These are phyloP conservation scores for Stygiomarasmius scandens DNA, from an alignment of 1,284 basidiomycete species.

Conservation along the genomic window DNA sequence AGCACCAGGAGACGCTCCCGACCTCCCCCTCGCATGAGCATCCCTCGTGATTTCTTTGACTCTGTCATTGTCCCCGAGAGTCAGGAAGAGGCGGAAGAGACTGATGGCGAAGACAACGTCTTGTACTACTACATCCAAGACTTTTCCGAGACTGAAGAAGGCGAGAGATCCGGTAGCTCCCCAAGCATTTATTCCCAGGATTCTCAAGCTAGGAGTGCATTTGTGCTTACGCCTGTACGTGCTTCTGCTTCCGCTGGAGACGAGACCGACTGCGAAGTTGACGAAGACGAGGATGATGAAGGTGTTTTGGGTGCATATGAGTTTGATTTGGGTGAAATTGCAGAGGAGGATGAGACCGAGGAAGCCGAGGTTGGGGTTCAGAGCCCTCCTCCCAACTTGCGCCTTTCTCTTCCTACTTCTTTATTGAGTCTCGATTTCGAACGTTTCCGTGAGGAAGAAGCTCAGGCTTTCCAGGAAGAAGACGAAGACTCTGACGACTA, in stretches of 20 bases:
- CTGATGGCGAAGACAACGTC: conserved; percentile 7
- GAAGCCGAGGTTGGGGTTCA: background rate
- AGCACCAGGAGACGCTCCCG: conserved; percentile 17
- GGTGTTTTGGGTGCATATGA: background rate
- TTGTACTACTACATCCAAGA: conserved; percentile 11
- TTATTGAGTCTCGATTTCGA: background rate
- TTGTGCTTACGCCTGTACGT: conserved; percentile 8
- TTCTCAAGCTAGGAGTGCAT: conserved; percentile 3
- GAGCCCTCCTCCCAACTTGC: conserved; percentile 4
- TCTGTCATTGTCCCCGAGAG: conserved; percentile 25
- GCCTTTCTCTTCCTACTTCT: conserved; percentile 4
- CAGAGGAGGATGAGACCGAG: background rate
- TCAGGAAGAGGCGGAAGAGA: conserved; percentile 9
- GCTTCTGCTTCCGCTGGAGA: conserved; percentile 11
- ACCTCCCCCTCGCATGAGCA: conserved; percentile 41
- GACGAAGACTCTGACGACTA: background rate
- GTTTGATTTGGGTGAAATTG: background rate
- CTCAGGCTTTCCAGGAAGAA: background rate
- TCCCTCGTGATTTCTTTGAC: conserved; percentile 37
- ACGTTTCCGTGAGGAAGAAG: conserved; percentile 7
- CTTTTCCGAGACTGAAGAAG: background rate
- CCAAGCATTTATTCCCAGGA: conserved; percentile 13
- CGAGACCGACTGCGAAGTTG: conserved; percentile 25
- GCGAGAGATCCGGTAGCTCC: background rate
- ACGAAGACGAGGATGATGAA: conserved; percentile 12